These are phyloP conservation scores for Sporisorium scitamineum DNA, from an alignment of 1,284 basidiomycete genomes.

Conservation along the genomic window DNA sequence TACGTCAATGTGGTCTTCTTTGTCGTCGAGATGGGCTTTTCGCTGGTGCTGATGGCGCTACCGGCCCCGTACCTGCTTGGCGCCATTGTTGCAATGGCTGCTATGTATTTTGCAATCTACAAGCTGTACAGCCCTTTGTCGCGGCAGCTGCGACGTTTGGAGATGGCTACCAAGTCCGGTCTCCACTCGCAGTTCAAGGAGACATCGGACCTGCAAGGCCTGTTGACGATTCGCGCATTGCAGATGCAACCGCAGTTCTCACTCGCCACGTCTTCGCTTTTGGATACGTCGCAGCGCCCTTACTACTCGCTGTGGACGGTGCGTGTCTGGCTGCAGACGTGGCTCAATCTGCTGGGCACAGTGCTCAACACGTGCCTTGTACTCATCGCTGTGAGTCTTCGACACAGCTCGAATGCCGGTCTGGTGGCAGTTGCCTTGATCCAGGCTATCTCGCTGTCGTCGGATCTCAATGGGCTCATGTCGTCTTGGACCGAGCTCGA, in stretches of 20 bases:
- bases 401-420: constrained; percentile 28
- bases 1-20: constrained; percentile 14
- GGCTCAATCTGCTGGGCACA: constrained; percentile 24
- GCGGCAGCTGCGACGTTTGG: constrained; percentile 43
- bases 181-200: constrained; percentile 42
- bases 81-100: constrained; percentile 10
- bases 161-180: constrained; percentile 44
- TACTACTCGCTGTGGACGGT: constrained; percentile 39
- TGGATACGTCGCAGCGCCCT: constrained; percentile 35
- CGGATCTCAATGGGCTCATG: constrained; percentile 34
- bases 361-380: constrained; percentile 46
- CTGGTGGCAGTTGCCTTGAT: constrained; percentile 65
- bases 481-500: constrained; percentile 65
- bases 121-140: constrained; percentile 41
- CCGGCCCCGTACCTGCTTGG: constrained; percentile 31
- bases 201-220: constrained; percentile 25
- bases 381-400: constrained; percentile 37
- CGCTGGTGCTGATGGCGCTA: constrained; percentile 24
- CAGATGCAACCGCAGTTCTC: constrained; percentile 18
- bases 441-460: constrained; percentile 47
- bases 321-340: constrained; percentile 45
- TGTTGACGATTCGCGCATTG: constrained; percentile 40
- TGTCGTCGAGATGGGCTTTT: constrained; percentile 11
- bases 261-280: constrained; percentile 12
- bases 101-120: constrained; percentile 17